Conservation (phyloP, 306 rosid species). For the Trichosanthes truncata region DNA sequence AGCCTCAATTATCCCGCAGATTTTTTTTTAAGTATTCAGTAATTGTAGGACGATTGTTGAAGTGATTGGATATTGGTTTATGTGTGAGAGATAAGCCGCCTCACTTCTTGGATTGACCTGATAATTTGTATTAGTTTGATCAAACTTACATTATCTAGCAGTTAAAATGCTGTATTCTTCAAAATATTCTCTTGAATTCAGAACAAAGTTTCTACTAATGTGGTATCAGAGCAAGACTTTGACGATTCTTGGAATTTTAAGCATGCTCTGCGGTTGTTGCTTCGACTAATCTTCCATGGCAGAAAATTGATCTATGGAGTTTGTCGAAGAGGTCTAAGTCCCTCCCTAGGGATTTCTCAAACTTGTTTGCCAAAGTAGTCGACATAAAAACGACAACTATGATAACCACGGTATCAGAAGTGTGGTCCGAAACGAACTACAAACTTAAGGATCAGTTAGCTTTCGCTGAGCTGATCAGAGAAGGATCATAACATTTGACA, state of each 20-base stretch:
- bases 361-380: neutral
- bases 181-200: neutral
- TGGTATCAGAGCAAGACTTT: neutral
- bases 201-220: neutral
- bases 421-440: neutral
- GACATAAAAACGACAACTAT: neutral
- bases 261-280: neutral
- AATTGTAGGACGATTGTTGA: no score
- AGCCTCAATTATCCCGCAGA: no score
- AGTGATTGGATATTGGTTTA: no score
- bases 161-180: neutral
- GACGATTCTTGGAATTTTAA: neutral
- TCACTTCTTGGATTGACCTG: no score
- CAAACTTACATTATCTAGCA: neutral
- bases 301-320: neutral
- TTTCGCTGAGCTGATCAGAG: conserved; percentile 4
- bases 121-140: no score
- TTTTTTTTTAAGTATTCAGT: no score
- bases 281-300: neutral
- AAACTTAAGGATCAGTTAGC: neutral
- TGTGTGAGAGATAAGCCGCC: no score
- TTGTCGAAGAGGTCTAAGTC: neutral
- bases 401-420: neutral
- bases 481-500: conserved; percentile 31
- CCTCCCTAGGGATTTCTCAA: neutral